A percentile compares a stretch with the other conserved stretches of the same genome.
phyloP scores from a whole-genome alignment of 306 rosid genomes.

The barrel medic (Medicago truncatula) region DNA sequence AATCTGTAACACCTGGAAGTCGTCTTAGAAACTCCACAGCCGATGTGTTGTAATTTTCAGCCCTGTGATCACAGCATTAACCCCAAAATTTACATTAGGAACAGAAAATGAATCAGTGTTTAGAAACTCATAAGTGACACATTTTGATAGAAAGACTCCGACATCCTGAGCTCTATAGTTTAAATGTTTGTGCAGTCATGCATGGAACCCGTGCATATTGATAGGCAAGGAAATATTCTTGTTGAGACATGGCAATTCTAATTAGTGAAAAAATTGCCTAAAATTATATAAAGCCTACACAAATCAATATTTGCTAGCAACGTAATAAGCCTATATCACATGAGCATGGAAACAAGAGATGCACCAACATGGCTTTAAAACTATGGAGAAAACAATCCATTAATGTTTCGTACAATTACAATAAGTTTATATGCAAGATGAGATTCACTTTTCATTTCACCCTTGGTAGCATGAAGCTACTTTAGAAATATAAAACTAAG shows the following conservation, averaged over 20 bases:
- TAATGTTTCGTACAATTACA: constrained; percentile 17
- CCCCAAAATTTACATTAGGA: constrained; percentile 29
- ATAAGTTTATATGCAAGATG: neutral
- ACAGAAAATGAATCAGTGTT: constrained; percentile 13
- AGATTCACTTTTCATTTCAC: constrained; percentile 35
- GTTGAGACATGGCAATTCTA: constrained; percentile 28
- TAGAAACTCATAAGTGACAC: constrained; percentile 10
- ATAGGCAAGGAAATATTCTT: constrained; percentile 12
- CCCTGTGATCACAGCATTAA: constrained; percentile 55
- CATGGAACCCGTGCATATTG: neutral
- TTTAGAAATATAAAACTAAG: constrained; percentile 21
- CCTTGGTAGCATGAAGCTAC: constrained; percentile 4
- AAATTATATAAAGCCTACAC: neutral
- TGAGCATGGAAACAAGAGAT: constrained; percentile 16
- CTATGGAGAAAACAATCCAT: constrained; percentile 22
- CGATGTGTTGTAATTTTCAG: constrained; percentile 92
- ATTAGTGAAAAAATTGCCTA: constrained; percentile 15
- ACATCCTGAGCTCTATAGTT: neutral
- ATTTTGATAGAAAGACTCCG: constrained; percentile 3
- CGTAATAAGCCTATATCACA: constrained; percentile 3
- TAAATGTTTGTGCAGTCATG: neutral
- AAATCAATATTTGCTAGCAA: constrained; percentile 25
- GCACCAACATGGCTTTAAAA: neutral
- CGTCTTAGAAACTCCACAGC: constrained; percentile 94
- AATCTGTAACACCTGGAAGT: constrained; percentile 93